Conservation (phyloP, 441 rosid genomes). For the Syzygium syzygioides region DNA sequence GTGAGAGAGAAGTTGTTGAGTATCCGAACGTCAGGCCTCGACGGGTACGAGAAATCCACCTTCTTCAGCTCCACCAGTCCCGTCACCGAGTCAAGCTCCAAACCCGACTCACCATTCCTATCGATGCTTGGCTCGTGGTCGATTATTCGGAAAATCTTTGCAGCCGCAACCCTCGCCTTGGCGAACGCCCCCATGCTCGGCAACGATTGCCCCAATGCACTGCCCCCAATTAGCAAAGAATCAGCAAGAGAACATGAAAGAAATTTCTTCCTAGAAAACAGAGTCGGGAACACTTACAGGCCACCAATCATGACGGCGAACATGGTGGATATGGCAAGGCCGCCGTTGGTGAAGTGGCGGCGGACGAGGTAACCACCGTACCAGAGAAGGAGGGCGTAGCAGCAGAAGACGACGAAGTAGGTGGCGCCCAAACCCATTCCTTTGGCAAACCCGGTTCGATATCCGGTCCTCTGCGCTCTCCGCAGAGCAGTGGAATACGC, state of each 20-base stretch:
- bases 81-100: constrained; percentile 64
- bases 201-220: constrained; percentile 91
- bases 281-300: constrained; percentile 47
- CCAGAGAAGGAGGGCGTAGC: constrained; percentile 95
- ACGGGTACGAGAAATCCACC: constrained; percentile 90
- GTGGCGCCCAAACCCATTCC: constrained; percentile 99
- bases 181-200: constrained; percentile 95
- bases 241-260: background rate
- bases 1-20: constrained; percentile 71
- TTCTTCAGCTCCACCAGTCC: constrained; percentile 82
- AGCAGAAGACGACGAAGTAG: constrained; percentile 94
- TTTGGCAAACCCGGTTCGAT: constrained; percentile 82
- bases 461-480: constrained; percentile 77
- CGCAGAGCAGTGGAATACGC: constrained; percentile 80
- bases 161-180: constrained; percentile 93
- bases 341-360: constrained; percentile 94
- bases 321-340: constrained; percentile 97
- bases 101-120: constrained; percentile 57
- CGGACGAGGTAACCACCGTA: constrained; percentile 96
- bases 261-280: background rate
- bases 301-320: constrained; percentile 99
- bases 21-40: constrained; percentile 78
- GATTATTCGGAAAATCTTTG: constrained; percentile 77
- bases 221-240: constrained; percentile 17
- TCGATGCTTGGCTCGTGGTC: constrained; percentile 80